phyloP scores from a whole-genome alignment of 257 asterid species.

The Solanum chiquidenum region DNA sequence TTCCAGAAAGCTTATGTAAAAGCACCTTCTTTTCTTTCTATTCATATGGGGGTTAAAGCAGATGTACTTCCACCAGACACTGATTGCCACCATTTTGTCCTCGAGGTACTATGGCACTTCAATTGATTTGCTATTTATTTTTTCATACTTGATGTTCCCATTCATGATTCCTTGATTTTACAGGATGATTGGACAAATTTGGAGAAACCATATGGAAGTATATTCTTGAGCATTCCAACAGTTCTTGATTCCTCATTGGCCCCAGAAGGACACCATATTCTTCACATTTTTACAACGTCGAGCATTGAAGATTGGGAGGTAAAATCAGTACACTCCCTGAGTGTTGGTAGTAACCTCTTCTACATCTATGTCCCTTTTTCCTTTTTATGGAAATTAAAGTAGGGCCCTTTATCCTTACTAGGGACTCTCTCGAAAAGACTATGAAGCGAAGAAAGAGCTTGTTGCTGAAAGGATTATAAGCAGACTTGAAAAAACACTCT shows the following conservation, averaged over 20 bases:
- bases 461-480: constrained; percentile 62
- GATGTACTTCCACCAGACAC: constrained; percentile 79
- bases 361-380: neutral
- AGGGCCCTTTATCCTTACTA: constrained; percentile 10
- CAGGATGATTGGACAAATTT: constrained; percentile 80
- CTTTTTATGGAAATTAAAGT: neutral
- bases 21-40: constrained; percentile 97
- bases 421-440: constrained; percentile 76
- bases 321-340: neutral
- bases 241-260: constrained; percentile 84
- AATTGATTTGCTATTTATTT: neutral
- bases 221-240: constrained; percentile 96
- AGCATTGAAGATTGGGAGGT: constrained; percentile 98
- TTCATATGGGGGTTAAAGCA: constrained; percentile 88
- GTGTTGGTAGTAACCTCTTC: neutral
- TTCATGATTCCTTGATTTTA: constrained; percentile 3
- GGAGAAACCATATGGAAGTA: constrained; percentile 83
- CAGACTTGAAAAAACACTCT: constrained; percentile 79
- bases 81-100: constrained; percentile 91
- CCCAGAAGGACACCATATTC: constrained; percentile 91
- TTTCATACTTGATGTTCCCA: neutral
- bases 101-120: constrained; percentile 47
- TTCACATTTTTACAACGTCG: constrained; percentile 87
- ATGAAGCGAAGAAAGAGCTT: constrained; percentile 78
- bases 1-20: constrained; percentile 84